Evolutionary conservation across 257 asterid genomes (phyloP), one percentile per base, ranked within the genome.

Genomic region (Plantago elongata): DNA sequence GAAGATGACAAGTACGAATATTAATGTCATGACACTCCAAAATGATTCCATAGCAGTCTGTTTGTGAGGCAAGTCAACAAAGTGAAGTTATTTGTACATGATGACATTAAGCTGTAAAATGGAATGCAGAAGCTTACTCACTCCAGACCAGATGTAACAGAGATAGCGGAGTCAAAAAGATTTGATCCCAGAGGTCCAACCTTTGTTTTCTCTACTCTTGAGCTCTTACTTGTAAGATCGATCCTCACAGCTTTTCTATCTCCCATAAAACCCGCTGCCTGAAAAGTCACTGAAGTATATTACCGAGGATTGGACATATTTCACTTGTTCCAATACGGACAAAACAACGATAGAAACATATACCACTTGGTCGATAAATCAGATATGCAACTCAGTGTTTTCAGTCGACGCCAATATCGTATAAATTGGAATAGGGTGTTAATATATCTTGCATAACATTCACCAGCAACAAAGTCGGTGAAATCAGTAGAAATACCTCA

Each of bases 171-270:
- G 78, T 93, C 99, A 8, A 93, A 84, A 72, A 93, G 71, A 72
- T 87, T 87, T 67, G 88, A 87, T 46, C 95, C 99, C 43, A 89
- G 70, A 18, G 97, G 99, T 48, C 99, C 99, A 64, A 93, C 97
- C 72, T 83, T 80, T 17, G 99, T 74, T 79, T 82, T 93, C 79
- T 82, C 77, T 64, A 82, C 65, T 65, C 60, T 77, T 44, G 95
- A 71, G 55, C 73, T 75, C 14, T 75, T 79, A 66, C 48, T 74
- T 30, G 95, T 86, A 76, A 93, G 96, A 79, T 89, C 97, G 74
- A 89, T 69, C 77, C 88, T 82, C 61, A 79, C 51, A 42, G 80
- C 63, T 43, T 75, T 80, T 69, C 42, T 76, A 45, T 73, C 79
- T 63, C 97, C 92, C 64, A n/a, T 57, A 70, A 79, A 72, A 71